Percentiles rank a stretch among this genome's conserved stretches.
Evolutionary conservation across 2,329 filamentous ascomycete species (phyloP).

Genomic region (Clathrospora elynae): DNA sequence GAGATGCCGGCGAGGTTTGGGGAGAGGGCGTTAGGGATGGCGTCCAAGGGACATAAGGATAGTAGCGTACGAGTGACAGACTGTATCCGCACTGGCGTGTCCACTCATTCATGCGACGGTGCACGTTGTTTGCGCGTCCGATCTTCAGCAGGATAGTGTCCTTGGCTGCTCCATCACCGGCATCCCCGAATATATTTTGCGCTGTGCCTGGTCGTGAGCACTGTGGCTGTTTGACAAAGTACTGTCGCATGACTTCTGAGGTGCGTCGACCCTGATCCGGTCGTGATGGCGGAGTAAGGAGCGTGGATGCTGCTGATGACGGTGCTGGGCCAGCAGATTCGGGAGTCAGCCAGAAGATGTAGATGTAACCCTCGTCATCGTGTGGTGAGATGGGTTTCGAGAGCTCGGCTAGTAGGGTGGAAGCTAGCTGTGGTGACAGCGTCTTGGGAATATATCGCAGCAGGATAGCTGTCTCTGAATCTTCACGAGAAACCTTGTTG

Average conservation of each 20-base stretch:
- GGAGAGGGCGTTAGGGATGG: constrained; percentile 34
- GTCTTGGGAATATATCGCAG: constrained; percentile 72
- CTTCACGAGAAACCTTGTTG: constrained; percentile 24
- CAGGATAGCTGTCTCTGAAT: constrained; percentile 51
- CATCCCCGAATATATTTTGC: constrained; percentile 17
- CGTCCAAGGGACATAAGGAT: constrained; percentile 69
- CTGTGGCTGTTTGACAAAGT: constrained; percentile 31
- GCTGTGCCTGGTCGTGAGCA: constrained; percentile 11
- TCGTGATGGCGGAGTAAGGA: constrained; percentile 61
- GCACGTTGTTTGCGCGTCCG: constrained; percentile 77
- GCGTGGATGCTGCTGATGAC: constrained; percentile 51
- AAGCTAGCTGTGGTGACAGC: constrained; percentile 69
- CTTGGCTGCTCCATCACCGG: constrained; percentile 27
- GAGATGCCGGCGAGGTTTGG: constrained; percentile 37
- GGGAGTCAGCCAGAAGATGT: constrained; percentile 93
- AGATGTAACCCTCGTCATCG: constrained; percentile 88
- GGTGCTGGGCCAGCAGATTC: constrained; percentile 63
- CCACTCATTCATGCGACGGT: constrained; percentile 91
- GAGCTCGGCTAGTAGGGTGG: constrained; percentile 75
- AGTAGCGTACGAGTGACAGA: constrained; percentile 85
- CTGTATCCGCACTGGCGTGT: constrained; percentile 89
- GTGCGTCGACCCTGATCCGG: constrained; percentile 36
- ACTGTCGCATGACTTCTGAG: constrained; percentile 42
- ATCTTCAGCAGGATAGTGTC: constrained; percentile 72
- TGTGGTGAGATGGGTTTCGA: constrained; percentile 72